Evolutionary conservation across 495 filamentous ascomycete genomes (phyloP).

Genomic region (Penicillium soppii): DNA sequence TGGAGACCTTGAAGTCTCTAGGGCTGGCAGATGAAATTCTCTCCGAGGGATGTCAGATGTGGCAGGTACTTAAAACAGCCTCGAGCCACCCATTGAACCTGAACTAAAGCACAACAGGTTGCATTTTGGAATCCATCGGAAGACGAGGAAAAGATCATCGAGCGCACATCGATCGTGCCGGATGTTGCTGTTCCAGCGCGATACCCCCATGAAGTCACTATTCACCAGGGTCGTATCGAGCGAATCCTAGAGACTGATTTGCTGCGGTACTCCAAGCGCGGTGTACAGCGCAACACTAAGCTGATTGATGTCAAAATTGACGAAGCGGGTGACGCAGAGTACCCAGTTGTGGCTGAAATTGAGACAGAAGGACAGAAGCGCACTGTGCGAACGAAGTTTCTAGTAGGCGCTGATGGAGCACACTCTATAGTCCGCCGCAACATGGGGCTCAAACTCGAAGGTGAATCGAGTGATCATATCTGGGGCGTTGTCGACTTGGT

Average conservation of each 20-base stretch:
- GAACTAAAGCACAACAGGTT: constrained; percentile 1
- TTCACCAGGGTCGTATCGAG: constrained; percentile 31
- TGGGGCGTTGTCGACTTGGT: constrained; percentile 43
- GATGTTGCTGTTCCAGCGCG: constrained; percentile 28
- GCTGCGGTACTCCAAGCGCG: constrained; percentile 13
- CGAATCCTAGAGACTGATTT: constrained; percentile 27
- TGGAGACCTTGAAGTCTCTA: constrained; percentile 72
- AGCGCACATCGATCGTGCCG: constrained; percentile 27
- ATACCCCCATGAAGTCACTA: constrained; percentile 32
- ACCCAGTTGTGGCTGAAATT: constrained; percentile 1
- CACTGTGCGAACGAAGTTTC: constrained; percentile 20
- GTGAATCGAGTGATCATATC: constrained; percentile 29
- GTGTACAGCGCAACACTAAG: constrained; percentile 5
- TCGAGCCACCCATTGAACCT: no score
- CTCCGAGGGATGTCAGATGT: constrained; percentile 56
- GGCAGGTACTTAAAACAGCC: constrained; percentile 4
- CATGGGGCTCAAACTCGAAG: constrained; percentile 50
- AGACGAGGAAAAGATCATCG: constrained; percentile 29
- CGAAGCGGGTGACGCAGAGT: neutral
- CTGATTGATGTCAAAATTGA: constrained; percentile 8
- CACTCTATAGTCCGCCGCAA: constrained; percentile 20
- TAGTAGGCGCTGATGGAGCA: constrained; percentile 35
- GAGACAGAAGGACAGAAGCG: neutral
- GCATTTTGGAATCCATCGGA: constrained; percentile 27
- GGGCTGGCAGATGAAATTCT: constrained; percentile 53